A percentile compares a stretch with the other conserved stretches of the same genome.
phyloP scores from a whole-genome alignment of 176 grass and related monocot genomes.

The Avena insularis region DNA sequence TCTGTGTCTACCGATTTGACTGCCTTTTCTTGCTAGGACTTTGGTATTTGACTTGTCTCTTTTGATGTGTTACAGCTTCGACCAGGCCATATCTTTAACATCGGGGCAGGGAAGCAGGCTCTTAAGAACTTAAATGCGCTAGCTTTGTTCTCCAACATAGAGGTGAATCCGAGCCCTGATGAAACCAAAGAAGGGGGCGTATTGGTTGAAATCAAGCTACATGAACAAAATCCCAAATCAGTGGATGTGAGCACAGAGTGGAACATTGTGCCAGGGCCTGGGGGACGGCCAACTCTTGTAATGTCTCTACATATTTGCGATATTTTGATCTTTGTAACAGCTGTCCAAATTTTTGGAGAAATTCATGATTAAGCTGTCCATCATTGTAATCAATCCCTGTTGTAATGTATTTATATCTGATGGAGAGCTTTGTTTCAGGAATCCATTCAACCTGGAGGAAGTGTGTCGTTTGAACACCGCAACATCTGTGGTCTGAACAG shows the following conservation, averaged over 20 bases:
- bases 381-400: too few species aligned
- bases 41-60: slow-evolving; percentile 24
- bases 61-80: slow-evolving; percentile 64
- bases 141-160: slow-evolving; percentile 87
- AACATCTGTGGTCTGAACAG: slow-evolving; percentile 93
- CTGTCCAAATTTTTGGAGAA: neutral
- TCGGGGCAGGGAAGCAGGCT: slow-evolving; percentile 88
- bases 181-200: slow-evolving; percentile 94
- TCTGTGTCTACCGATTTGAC: neutral
- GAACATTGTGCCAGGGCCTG: slow-evolving; percentile 79
- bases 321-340: neutral
- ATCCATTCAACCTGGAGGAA: slow-evolving; percentile 98
- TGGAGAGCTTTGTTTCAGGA: slow-evolving; percentile 53
- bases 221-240: slow-evolving; percentile 87
- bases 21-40: neutral
- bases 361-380: neutral
- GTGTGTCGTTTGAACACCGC: slow-evolving; percentile 87
- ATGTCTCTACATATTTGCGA: slow-evolving; percentile 20
- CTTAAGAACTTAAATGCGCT: slow-evolving; percentile 91
- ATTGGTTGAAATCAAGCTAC: slow-evolving; percentile 90
- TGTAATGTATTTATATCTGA: slow-evolving; percentile 47
- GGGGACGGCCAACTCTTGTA: slow-evolving; percentile 89
- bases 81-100: slow-evolving; percentile 93
- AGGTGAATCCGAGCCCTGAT: slow-evolving; percentile 90
- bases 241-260: slow-evolving; percentile 91